A percentile compares a stretch with the other conserved stretches of the same genome.
Evolutionary conservation across 805 yeast genomes (phyloP).

Genomic region (Teunomyces panamensis): DNA sequence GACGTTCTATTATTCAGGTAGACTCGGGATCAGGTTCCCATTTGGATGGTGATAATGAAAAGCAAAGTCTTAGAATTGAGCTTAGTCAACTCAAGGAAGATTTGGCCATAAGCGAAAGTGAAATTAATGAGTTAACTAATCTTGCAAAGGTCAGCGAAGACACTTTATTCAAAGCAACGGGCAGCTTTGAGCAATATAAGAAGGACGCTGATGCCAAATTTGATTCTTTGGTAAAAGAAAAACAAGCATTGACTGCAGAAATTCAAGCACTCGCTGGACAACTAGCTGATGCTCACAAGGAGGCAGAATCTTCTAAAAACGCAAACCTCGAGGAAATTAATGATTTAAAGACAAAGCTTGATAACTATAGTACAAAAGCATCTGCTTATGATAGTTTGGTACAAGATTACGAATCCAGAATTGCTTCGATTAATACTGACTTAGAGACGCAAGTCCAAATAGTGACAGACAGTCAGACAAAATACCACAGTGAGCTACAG

Average conservation of each 20-base stretch:
- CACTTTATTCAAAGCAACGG: slow-evolving; percentile 53
- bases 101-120: slow-evolving; percentile 54
- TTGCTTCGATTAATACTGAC: slow-evolving; percentile 27
- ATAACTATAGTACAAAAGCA: slow-evolving; percentile 26
- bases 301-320: slow-evolving; percentile 17
- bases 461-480: slow-evolving; percentile 48
- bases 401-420: slow-evolving; percentile 28
- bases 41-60: slow-evolving; percentile 7
- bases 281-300: slow-evolving; percentile 12
- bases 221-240: slow-evolving; percentile 21
- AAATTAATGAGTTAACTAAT: slow-evolving; percentile 57
- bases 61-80: slow-evolving; percentile 22
- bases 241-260: slow-evolving; percentile 18
- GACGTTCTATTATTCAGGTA: slow-evolving; percentile 3
- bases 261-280: slow-evolving; percentile 3
- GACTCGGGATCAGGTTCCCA: background rate
- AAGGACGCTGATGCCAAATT: slow-evolving; percentile 21
- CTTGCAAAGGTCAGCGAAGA: slow-evolving; percentile 67
- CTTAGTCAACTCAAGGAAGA: slow-evolving; percentile 51
- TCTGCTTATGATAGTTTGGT: slow-evolving; percentile 32
- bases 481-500: slow-evolving; percentile 54
- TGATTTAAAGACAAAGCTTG: slow-evolving; percentile 21
- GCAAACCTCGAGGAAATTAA: slow-evolving; percentile 23
- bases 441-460: slow-evolving; percentile 42
- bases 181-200: slow-evolving; percentile 47